Base-by-base conservation (phyloP, 1,284 basidiomycete species). In the Papiliotrema flavescens region DNA sequence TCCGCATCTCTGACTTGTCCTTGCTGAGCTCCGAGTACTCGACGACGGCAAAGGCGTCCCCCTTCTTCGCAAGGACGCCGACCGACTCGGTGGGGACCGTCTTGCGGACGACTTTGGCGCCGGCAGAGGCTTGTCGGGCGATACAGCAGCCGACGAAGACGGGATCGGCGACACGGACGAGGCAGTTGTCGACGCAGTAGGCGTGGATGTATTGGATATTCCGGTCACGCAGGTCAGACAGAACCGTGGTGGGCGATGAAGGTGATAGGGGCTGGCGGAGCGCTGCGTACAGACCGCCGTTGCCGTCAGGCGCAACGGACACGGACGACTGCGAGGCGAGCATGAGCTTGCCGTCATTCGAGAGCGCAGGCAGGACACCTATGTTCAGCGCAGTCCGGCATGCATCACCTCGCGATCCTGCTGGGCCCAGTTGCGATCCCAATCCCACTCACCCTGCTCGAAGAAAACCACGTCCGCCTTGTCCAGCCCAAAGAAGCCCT, bases 171-270 rank as follows among this genome's bases (percentile, higher is more conserved):
- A 99, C 91, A 61, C 87, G 85, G 65, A 98, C 96, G 60, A 99
- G 89, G 78, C 95, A 98, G 81, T 99, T 99, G 81, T 98, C 96
- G 66, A 99, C 95, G 67, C 95, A 88, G 80, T 97, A 98, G 1
- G 86, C 89, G 78, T 99, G 95, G 43, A 99, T 82, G 77, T 94
- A 97, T 57, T 85, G 82, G 69, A 98, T 80, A 44, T 86, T 85
- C 62, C 92, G 91, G 50, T 78, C 74, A 41, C 80, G 78, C 57
- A 98, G 83, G 76, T 98, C 91, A 41, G 87, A 83, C 48, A 98
- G 84, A 51, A 98, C 92, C 13, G 88, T 88, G 48, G 75, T 80
- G 26, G 84, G 80, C 11, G 56, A 46, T 6, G n/a, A 40, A n/a
- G 84, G 67, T 19, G 83, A 83, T 46, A 94, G 76, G 0, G 91